Base-by-base conservation (phyloP, 768 basidiomycete genomes). In the Lepiota brunneoincarnata region DNA sequence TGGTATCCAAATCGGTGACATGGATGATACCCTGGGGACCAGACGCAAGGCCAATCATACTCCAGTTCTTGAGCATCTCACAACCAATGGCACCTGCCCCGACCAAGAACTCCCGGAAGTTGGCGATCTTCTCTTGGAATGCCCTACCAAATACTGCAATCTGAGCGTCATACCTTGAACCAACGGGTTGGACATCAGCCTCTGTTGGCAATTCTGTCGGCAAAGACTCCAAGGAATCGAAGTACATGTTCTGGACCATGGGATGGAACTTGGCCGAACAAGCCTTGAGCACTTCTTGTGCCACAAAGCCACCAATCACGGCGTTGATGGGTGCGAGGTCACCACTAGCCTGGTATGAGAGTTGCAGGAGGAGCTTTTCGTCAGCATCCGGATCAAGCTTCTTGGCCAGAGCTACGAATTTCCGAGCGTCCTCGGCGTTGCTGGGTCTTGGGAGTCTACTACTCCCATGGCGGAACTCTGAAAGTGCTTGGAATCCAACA, bases 31-130 rank as follows among this genome's bases (percentile, higher is more conserved):
- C 97, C 38, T 84, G 77, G 14, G 81, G 75, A 10, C 91, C 91
- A 26, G 87, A 81, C 6, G 83, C 95, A 42, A 99, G 75, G 57
- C 97, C 97, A 80, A 98, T 96, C 93, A 98, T 91, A 60, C 91
- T 90, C 97, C 97, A 99, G 71, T 98, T 99, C 79, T 99, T 99
- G 63, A 99, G 74, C 97, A 98, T 98, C 74, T 99, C 97, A 66
- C 97, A 99, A 17, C 97, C 97, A 67, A 99, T 98, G 34, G 97
- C 97, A 41, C 97, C 97, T n/a, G 96, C 86, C 7, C 97, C 97
- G 52, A 99, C 97, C 41, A 99, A 80, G 82, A 99, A 99, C 64
- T 98, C 91, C 23, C 90, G 82, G 66, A 93, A 84, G 65, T 89
- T 88, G 38, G 83, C 81, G 57, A 99, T 87, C 76, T 91, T 97